Percentiles rank a stretch among this genome's conserved stretches.
These are phyloP conservation scores for Drechmeria coniospora DNA, from an alignment of 2,329 filamentous ascomycete genomes.

Conservation along the genomic window DNA sequence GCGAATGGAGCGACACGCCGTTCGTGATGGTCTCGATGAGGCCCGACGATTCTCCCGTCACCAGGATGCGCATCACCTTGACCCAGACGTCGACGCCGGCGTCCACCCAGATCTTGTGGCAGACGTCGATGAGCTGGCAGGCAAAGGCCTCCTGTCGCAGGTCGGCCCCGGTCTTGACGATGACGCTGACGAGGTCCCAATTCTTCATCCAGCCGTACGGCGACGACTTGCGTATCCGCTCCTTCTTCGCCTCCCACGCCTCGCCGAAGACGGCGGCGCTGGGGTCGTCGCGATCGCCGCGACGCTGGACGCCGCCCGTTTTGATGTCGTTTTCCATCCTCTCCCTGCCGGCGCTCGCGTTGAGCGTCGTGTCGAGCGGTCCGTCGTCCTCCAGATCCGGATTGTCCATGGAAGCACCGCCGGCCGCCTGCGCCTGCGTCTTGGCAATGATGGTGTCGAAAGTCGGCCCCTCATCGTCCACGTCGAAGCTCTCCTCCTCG, in stretches of 20 bases:
- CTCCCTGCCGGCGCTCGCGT: conserved; percentile 59
- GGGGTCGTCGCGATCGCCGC: conserved; percentile 71
- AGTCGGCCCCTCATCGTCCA: conserved; percentile 57
- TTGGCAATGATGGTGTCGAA: conserved; percentile 75
- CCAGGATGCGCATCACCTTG: conserved; percentile 73
- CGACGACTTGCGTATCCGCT: conserved; percentile 68
- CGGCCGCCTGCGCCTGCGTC: conserved; percentile 41
- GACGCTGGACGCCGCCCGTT: conserved; percentile 66
- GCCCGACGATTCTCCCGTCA: conserved; percentile 71
- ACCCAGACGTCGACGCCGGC: conserved; percentile 69
- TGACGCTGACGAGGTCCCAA: conserved; percentile 76
- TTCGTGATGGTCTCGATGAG: conserved; percentile 82
- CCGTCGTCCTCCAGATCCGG: conserved; percentile 42
- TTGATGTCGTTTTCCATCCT: conserved; percentile 85
- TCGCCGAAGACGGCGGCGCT: conserved; percentile 78
- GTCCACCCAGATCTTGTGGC: conserved; percentile 68
- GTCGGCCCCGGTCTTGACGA: conserved; percentile 75
- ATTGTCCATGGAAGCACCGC: conserved; percentile 17
- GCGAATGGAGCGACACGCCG: conserved; percentile 71
- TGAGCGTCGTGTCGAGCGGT: conserved; percentile 36
- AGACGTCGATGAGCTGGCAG: conserved; percentile 69
- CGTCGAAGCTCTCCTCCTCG: conserved; percentile 71
- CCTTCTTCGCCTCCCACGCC: conserved; percentile 71
- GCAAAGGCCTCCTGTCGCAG: conserved; percentile 75
- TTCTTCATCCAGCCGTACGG: conserved; percentile 84